phyloP scores from a whole-genome alignment of 75 land plant species.

The Picea glauca region DNA sequence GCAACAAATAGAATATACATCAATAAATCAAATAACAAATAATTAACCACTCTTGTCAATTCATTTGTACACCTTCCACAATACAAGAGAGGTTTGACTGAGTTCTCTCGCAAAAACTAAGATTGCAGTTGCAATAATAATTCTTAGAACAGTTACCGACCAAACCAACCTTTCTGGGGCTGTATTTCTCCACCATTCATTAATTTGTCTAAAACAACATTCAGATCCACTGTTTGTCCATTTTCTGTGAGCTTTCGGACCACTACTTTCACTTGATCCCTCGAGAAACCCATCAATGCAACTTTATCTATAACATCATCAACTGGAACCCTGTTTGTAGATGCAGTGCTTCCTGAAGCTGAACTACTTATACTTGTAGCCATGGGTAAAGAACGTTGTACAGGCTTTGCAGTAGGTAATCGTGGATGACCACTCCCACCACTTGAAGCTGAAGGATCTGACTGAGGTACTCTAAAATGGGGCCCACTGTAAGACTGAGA shows the following conservation, averaged over 20 bases:
- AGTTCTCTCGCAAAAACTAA: neutral
- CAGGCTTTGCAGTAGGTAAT: conserved; percentile 81
- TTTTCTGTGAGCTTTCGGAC: conserved; percentile 88
- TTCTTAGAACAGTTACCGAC: conserved; percentile 19
- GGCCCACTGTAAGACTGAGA: conserved; percentile 41
- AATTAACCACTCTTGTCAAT: neutral
- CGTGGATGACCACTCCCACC: conserved; percentile 71
- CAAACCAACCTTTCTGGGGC: conserved; percentile 55
- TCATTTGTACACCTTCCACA: neutral
- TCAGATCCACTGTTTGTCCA: conserved; percentile 93
- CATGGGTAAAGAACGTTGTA: conserved; percentile 74
- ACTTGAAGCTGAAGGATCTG: conserved; percentile 39
- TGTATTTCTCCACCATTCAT: conserved; percentile 54
- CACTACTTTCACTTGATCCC: conserved; percentile 85
- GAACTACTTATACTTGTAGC: conserved; percentile 41
- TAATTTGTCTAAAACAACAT: conserved; percentile 87
- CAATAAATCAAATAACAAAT: conserved; percentile 7
- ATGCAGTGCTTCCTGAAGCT: conserved; percentile 22
- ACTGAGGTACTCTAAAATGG: conserved; percentile 30
- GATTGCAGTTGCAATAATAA: neutral
- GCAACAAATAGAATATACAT: neutral
- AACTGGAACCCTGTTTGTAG: conserved; percentile 69
- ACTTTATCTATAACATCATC: conserved; percentile 97
- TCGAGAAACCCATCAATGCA: conserved; percentile 84
- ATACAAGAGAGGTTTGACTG: neutral